phyloP scores from a whole-genome alignment of 495 filamentous ascomycete genomes.

The Penicillium herquei region DNA sequence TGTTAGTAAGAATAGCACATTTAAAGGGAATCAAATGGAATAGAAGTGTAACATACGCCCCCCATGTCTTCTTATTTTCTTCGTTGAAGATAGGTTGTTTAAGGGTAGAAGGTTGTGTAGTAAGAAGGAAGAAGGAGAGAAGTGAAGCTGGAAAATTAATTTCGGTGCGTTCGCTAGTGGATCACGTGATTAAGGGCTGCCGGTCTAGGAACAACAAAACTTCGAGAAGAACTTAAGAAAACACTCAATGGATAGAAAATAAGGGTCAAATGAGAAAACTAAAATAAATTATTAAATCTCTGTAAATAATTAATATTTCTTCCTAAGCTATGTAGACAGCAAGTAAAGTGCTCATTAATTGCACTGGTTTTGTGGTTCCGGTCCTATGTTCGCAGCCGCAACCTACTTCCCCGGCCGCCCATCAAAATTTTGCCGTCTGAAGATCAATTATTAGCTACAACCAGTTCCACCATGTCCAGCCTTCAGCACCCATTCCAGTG shows the following conservation, averaged over 20 bases:
- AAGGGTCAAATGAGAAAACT: too few species aligned
- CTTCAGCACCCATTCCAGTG: constrained; percentile 55
- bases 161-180: constrained; percentile 44
- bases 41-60: constrained; percentile 66
- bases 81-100: constrained; percentile 92
- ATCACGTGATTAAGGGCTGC: constrained; percentile 29
- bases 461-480: constrained; percentile 27
- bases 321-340: too few species aligned
- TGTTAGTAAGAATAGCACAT: too few species aligned
- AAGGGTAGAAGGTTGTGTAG: constrained; percentile 63
- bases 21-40: too few species aligned
- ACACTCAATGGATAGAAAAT: too few species aligned
- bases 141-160: constrained; percentile 16
- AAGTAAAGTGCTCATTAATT: not conserved
- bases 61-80: constrained; percentile 92
- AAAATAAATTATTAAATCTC: too few species aligned
- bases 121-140: constrained; percentile 30
- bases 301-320: too few species aligned
- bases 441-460: constrained; percentile 8
- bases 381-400: not conserved
- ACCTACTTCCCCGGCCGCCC: not conserved
- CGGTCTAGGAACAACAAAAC: not conserved
- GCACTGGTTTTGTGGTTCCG: not conserved
- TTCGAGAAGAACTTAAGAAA: too few species aligned
- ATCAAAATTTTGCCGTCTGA: constrained; percentile 14